Base-by-base conservation (phyloP, 768 basidiomycete genomes). In the Tylopilus plumbeoviolaceoides region DNA sequence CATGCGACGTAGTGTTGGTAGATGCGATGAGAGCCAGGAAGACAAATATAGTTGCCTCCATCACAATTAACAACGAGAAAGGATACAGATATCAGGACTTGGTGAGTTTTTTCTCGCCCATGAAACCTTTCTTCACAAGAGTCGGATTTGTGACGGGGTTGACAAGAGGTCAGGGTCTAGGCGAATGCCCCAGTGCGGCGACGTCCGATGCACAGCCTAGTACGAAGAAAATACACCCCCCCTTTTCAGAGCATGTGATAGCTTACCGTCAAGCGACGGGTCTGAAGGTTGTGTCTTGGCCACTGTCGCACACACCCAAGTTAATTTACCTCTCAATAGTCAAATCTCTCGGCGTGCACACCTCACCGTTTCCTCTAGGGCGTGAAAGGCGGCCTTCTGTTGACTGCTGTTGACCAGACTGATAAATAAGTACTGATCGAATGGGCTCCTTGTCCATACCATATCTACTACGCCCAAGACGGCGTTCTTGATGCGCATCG, bases 251-350 rank as follows among this genome's bases (percentile, higher is more conserved):
- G 30, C 30, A 30, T 30, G 30, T 30, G 30, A 30, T 30, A 30
- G 51, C 54, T 59, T 55, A 53, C 67, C 59, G 41, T 44, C 57
- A 15, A 23, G 50, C 50, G 46, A 60, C 48, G 30, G 17, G 7
- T 49, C 50, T 44, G 12, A 53, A 59, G 56, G 49, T 54, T 50
- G 20, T 38, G 14, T 41, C 40, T 50, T 51, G 51, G 48, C 63
- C 55, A 58, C 55, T 56, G 48, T 55, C 58, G 17, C 25, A 54
- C 41, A 54, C 57, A 23, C 10, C 40, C 38, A 36, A 41, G 54
- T 70, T 61, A 69, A 69, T 69, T 59, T 65, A 61, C 59, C 67
- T 53, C n/a, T 43, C 63, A 58, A 64, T 65, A 57, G 67, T 45
- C 38, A 67, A 54, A 48, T 48, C 45, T 38, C 41, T 27, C 43